phyloP scores from a whole-genome alignment of 371 early-diverging fungal genomes.

The Mortierella sp. region DNA sequence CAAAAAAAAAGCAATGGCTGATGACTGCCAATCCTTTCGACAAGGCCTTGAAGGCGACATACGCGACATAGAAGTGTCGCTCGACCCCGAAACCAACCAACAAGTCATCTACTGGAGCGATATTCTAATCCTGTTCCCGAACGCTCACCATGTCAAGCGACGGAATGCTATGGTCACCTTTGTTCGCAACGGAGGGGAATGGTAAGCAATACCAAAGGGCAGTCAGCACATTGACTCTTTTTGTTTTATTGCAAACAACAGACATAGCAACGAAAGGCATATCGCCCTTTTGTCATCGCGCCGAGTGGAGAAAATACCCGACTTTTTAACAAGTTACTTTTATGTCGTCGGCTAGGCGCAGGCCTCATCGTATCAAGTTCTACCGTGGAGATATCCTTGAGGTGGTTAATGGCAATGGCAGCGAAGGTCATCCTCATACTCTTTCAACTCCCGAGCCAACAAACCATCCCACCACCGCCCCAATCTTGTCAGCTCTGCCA shows the following conservation, averaged over 20 bases:
- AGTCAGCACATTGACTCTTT: too few species aligned
- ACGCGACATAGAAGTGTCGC: background rate
- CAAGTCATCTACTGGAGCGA: background rate
- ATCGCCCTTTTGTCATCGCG: too few species aligned
- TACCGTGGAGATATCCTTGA: background rate
- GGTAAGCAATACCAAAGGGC: too few species aligned
- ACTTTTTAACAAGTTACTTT: background rate
- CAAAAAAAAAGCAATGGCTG: background rate
- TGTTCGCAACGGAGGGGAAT: background rate
- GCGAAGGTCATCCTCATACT: too few species aligned
- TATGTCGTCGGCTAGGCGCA: background rate
- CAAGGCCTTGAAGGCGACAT: background rate
- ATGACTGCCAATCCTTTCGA: background rate
- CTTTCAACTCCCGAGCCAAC: background rate
- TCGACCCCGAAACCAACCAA: background rate
- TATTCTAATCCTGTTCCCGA: background rate
- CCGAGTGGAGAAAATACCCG: too few species aligned
- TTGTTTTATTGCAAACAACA: too few species aligned
- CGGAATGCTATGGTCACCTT: background rate
- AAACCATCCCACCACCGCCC: background rate
- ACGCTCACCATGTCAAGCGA: background rate
- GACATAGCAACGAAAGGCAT: too few species aligned
- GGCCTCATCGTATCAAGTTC: background rate
- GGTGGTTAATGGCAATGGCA: background rate
- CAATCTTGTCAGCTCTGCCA: too few species aligned